Conservation (phyloP, 1,139 yeast genomes). For the Pneumocystis wakefieldiae region DNA sequence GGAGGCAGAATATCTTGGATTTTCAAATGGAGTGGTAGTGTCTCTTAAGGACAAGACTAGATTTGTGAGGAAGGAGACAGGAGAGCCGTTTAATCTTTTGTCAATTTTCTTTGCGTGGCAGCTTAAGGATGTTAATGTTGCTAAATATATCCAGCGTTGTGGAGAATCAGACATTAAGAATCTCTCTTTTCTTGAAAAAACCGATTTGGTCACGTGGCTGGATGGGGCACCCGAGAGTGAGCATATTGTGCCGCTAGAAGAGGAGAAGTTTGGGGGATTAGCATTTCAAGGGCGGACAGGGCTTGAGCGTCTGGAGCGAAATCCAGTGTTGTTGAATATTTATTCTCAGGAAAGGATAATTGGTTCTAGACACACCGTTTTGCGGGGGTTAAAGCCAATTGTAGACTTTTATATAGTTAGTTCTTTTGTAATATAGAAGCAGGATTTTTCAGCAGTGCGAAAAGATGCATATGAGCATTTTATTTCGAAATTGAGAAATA, state of each 20-base stretch:
- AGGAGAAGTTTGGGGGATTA: background rate
- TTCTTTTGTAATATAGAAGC: conserved; percentile 53
- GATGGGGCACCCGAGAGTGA: conserved; percentile 10
- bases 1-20: background rate
- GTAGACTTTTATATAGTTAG: conserved; percentile 55
- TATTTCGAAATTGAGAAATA: conserved; percentile 4
- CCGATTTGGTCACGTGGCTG: conserved; percentile 33
- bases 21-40: background rate
- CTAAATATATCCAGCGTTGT: conserved; percentile 70
- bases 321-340: conserved; percentile 19
- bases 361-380: conserved; percentile 42
- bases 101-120: conserved; percentile 72
- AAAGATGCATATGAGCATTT: conserved; percentile 15
- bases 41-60: background rate
- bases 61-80: background rate
- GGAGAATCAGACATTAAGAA: conserved; percentile 49
- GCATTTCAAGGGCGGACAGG: background rate
- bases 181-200: conserved; percentile 71
- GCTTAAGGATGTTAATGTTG: conserved; percentile 55
- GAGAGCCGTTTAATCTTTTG: conserved; percentile 34
- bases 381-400: conserved; percentile 46
- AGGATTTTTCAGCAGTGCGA: conserved; percentile 17
- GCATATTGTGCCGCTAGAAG: background rate
- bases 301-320: background rate
- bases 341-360: conserved; percentile 18